Conservation (phyloP, 352 stramenopile species). For the Phytopythium delawarense region DNA sequence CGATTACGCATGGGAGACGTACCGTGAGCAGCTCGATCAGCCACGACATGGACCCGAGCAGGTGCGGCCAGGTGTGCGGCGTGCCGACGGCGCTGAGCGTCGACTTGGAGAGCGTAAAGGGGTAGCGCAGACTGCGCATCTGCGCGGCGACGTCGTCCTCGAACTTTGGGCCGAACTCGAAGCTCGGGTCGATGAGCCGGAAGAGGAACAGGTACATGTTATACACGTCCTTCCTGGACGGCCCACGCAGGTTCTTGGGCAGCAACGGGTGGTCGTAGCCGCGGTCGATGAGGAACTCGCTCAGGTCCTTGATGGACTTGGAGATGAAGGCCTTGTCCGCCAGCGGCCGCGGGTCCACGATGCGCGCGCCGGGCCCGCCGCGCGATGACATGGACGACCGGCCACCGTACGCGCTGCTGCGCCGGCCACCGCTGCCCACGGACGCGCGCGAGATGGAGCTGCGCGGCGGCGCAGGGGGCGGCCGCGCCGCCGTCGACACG, state of each 20-base stretch:
- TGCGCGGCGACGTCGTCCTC: conserved; percentile 71
- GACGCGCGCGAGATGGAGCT: conserved; percentile 53
- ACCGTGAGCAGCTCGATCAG: conserved; percentile 93
- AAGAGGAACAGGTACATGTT: conserved; percentile 98
- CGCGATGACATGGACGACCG: conserved; percentile 46
- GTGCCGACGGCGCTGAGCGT: conserved; percentile 91
- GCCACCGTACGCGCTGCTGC: conserved; percentile 62
- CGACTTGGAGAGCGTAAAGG: conserved; percentile 96
- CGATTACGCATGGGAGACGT: conserved; percentile 16
- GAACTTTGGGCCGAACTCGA: conserved; percentile 69
- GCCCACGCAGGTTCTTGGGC: conserved; percentile 88
- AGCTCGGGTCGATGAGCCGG: conserved; percentile 90
- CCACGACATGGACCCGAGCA: conserved; percentile 96
- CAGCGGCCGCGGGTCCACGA: conserved; percentile 82
- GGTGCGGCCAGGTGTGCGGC: conserved; percentile 94
- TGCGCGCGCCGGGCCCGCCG: conserved; percentile 22
- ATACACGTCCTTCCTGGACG: conserved; percentile 96
- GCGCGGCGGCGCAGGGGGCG: conserved; percentile 17
- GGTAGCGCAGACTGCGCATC: conserved; percentile 89
- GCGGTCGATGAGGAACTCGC: conserved; percentile 91
- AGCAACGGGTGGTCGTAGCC: conserved; percentile 92
- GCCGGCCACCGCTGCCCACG: conserved; percentile 29
- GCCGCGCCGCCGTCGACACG: conserved; percentile 33
- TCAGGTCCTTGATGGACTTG: conserved; percentile 89
- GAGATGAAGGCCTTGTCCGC: conserved; percentile 92